Evolutionary conservation across 2,329 filamentous ascomycete genomes (phyloP).

Genomic region (Aspergillus uvarum): DNA sequence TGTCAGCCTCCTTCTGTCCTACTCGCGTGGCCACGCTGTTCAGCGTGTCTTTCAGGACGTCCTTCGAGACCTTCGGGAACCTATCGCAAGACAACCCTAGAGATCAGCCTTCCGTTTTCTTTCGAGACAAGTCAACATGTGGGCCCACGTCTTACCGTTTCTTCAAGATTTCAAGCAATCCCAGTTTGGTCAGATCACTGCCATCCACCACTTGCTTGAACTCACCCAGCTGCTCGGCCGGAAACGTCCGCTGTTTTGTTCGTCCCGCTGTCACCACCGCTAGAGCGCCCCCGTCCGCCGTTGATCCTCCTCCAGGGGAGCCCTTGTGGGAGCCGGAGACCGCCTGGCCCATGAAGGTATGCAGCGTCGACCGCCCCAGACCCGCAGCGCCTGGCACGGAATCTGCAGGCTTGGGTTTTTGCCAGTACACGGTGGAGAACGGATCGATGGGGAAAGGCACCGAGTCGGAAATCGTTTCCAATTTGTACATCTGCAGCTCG

Average conservation of each 20-base stretch:
- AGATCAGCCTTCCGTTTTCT: conserved; percentile 6
- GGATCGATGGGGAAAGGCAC: conserved; percentile 70
- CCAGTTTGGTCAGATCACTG: conserved; percentile 70
- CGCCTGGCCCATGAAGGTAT: conserved; percentile 24
- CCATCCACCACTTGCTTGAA: conserved; percentile 71
- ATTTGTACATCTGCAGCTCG: conserved; percentile 61
- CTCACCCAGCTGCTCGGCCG: conserved; percentile 59
- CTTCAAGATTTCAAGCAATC: conserved; percentile 72
- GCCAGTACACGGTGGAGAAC: conserved; percentile 81
- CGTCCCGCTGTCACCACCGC: conserved; percentile 23
- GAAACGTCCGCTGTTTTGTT: conserved; percentile 48
- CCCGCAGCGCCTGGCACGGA: conserved; percentile 19
- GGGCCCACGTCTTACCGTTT: conserved; percentile 53
- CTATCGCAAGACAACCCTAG: conserved; percentile 33
- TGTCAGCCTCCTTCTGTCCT: conserved; percentile 62
- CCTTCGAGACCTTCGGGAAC: conserved; percentile 69
- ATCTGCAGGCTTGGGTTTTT: conserved; percentile 31
- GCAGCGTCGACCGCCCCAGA: conserved; percentile 21
- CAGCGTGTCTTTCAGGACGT: conserved; percentile 69
- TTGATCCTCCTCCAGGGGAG: conserved; percentile 7
- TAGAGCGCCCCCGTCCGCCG: conserved; percentile 14
- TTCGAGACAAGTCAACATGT: not conserved
- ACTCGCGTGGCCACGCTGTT: conserved; percentile 64
- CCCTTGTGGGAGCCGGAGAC: conserved; percentile 4
- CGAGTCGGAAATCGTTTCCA: conserved; percentile 68